Conservation (phyloP, 352 stramenopile genomes). For the Phytophthora tentaculata region DNA sequence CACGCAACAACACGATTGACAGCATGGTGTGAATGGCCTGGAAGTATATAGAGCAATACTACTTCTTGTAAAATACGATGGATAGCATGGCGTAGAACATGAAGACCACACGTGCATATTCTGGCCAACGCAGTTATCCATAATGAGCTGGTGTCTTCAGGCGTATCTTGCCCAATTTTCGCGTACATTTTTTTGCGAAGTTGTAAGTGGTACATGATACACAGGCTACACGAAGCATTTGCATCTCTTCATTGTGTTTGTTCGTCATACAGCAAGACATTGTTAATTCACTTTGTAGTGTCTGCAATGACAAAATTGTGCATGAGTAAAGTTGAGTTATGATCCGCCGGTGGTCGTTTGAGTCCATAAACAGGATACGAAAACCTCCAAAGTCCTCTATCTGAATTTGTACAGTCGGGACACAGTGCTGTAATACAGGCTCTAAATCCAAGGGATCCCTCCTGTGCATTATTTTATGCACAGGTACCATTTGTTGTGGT, state of each 20-base stretch:
- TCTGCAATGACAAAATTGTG: no score
- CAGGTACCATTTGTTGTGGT: no score
- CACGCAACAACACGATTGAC: conserved; percentile 9
- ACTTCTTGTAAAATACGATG: conserved; percentile 12
- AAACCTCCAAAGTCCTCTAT: no score
- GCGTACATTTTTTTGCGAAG: neutral
- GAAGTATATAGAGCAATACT: conserved; percentile 7
- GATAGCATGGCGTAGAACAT: conserved; percentile 21
- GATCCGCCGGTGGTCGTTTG: no score
- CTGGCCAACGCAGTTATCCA: conserved; percentile 19
- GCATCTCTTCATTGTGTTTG: conserved; percentile 1
- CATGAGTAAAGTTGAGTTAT: no score
- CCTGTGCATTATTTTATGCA: no score
- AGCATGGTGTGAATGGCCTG: conserved; percentile 13
- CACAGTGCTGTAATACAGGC: no score
- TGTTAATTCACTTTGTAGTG: no score
- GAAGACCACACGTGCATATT: conserved; percentile 12
- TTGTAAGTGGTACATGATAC: neutral
- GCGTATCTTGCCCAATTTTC: neutral
- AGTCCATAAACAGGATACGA: no score
- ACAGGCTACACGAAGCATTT: conserved; percentile 2
- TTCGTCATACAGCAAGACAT: conserved; percentile 18
- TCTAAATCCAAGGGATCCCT: no score
- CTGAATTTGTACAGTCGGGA: no score
- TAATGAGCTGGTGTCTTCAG: neutral